Base-by-base conservation (phyloP, 257 asterid genomes). In the Petunia secreta region DNA sequence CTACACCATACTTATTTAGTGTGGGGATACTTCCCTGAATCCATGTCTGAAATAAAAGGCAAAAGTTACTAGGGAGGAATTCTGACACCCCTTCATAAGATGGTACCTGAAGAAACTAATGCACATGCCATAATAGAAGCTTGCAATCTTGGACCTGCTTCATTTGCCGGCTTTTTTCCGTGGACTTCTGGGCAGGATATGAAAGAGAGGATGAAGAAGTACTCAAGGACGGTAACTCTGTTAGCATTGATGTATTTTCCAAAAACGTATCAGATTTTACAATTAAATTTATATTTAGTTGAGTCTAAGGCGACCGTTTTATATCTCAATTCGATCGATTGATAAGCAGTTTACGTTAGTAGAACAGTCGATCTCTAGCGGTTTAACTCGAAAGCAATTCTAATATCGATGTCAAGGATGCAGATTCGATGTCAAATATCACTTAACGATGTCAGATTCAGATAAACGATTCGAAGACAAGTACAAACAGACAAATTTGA, bases 1-100 rank as follows among this genome's bases (percentile, higher is more conserved):
- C 97, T 95, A 64, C 99, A 95, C 78, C 99, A 97, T 0, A 92
- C 85, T 64, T 80, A 90, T 0, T 64, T 87, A 4, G 97, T 89
- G 40, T 95, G 99, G 99, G 99, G 98, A 36, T 91, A 95, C 83
- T 93, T 95, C 60, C 99, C 98, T 0, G 92, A 93, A 63, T 83
- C 87, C 10, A 58, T n/a, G 36, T 65, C 75, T 16, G 91, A 87
- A 34, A 39, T 92, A 5, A 81, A 82, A 79, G 99, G 98, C 5
- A 93, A 78, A 66, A 81, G 84, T 81, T 92, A 82, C 1, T 92
- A 95, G 81, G 99, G 99, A 34, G 99, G 97, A 58, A 92, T 95
- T 81, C 76, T 93, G 71, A 93, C 98, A 40, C 87, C 93, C 8
- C 36, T 95, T 37, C 98, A 95, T 63, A 90, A 91, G 82, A 91